Percentiles rank a stretch among this genome's conserved stretches.
These are phyloP conservation scores for Dictyostelium citrinum DNA, from an alignment of 78 protist species.

Conservation along the genomic window DNA sequence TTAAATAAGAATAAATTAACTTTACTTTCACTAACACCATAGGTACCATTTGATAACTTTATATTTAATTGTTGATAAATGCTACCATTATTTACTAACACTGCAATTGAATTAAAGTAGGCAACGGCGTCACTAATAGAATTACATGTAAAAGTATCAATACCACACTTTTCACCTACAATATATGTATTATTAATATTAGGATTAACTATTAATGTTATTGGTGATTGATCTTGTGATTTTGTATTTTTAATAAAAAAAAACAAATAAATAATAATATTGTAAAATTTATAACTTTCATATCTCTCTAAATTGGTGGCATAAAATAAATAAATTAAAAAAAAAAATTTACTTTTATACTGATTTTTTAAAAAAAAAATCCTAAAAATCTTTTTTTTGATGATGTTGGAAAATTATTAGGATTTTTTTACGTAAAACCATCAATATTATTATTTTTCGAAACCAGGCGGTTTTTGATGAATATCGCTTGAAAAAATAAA, in stretches of 20 bases:
- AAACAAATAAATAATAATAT: too few species aligned
- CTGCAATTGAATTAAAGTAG: neutral
- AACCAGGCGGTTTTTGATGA: too few species aligned
- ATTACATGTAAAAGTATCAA: neutral
- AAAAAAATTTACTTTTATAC: too few species aligned
- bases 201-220: neutral
- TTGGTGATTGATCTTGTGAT: neutral
- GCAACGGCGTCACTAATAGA: neutral
- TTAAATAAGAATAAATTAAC: neutral
- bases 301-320: too few species aligned
- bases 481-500: too few species aligned
- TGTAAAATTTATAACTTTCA: neutral
- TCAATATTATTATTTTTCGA: too few species aligned
- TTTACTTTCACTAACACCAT: neutral
- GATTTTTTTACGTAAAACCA: too few species aligned
- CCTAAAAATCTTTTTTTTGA: too few species aligned
- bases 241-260: too few species aligned
- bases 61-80: neutral
- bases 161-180: neutral
- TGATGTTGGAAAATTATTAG: too few species aligned
- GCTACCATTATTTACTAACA: neutral
- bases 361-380: too few species aligned
- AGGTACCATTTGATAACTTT: neutral
- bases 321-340: too few species aligned
- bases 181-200: neutral